These are phyloP conservation scores for Fusarium odoratissimum DNA, from an alignment of 2,329 filamentous ascomycete genomes.

Conservation along the genomic window DNA sequence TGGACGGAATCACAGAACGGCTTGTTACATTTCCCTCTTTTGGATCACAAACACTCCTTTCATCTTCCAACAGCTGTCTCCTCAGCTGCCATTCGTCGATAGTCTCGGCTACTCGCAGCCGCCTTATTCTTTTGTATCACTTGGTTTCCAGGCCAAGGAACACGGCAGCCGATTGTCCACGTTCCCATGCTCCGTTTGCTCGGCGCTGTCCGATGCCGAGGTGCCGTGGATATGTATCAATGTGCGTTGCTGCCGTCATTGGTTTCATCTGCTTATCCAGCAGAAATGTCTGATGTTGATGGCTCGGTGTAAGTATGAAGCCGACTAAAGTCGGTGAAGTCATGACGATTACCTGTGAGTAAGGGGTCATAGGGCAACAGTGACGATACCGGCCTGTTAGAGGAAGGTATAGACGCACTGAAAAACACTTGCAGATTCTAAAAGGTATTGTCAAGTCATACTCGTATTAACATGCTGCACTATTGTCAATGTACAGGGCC, in stretches of 20 bases:
- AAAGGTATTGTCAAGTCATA: conserved; percentile 21
- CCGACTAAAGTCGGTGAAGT: conserved; percentile 3
- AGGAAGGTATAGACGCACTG: not conserved
- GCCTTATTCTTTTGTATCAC: conserved; percentile 31
- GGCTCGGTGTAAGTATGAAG: not conserved
- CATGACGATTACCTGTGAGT: not conserved
- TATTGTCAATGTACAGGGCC: conserved; percentile 26
- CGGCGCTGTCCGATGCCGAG: conserved; percentile 23
- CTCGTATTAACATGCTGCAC: conserved; percentile 36
- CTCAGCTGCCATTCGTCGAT: conserved; percentile 9
- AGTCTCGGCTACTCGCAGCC: conserved; percentile 32
- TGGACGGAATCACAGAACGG: conserved; percentile 27
- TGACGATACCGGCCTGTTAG: not conserved
- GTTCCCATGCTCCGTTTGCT: conserved; percentile 23
- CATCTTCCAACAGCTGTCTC: not conserved
- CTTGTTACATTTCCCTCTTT: conserved; percentile 29
- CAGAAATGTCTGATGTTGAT: not conserved
- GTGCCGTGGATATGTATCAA: conserved; percentile 6
- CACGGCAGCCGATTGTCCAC: conserved; percentile 19
- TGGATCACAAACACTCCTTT: conserved; percentile 26
- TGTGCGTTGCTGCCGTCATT: not conserved
- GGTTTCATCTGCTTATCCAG: conserved; percentile 16
- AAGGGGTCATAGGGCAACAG: too few relatives aligned
- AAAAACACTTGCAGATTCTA: not conserved
- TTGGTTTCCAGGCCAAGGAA: conserved; percentile 31